Conservation (phyloP, 352 stramenopile genomes). For the Globisporangium canariense region DNA sequence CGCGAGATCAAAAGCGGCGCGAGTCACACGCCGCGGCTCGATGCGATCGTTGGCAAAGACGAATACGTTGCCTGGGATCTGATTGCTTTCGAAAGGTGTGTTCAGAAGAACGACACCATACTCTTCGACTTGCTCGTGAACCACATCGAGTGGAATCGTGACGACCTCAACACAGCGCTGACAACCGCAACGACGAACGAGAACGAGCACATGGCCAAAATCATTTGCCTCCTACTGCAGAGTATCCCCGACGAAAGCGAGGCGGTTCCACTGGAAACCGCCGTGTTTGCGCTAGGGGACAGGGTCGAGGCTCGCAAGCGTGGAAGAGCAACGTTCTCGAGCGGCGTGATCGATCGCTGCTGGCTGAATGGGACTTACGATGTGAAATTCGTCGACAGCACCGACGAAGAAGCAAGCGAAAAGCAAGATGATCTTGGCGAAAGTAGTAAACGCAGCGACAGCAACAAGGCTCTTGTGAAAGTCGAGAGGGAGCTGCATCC, state of each 20-base stretch:
- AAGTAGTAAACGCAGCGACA: too few species aligned
- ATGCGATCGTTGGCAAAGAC: slow-evolving; percentile 3
- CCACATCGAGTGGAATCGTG: slow-evolving; percentile 9
- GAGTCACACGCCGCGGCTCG: neutral
- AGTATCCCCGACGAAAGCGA: neutral
- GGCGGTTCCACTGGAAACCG: neutral
- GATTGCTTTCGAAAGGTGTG: neutral
- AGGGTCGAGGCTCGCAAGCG: slow-evolving; percentile 6
- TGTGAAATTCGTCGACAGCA: slow-evolving; percentile 5
- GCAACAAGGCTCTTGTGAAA: neutral
- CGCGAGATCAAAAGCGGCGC: slow-evolving; percentile 10
- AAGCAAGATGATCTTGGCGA: neutral
- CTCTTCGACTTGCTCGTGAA: slow-evolving; percentile 6
- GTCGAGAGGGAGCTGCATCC: slow-evolving; percentile 2
- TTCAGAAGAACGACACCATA: slow-evolving; percentile 6
- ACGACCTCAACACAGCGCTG: slow-evolving; percentile 4
- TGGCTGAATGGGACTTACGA: slow-evolving; percentile 26
- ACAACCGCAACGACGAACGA: neutral
- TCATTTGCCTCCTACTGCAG: slow-evolving; percentile 4
- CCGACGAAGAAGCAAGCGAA: too few species aligned
- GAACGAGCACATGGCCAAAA: neutral
- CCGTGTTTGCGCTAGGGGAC: slow-evolving; percentile 12
- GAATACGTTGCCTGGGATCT: slow-evolving; percentile 10
- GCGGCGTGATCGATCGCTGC: slow-evolving; percentile 17
- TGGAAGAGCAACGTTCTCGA: slow-evolving; percentile 9